Evolutionary conservation across 371 early-diverging fungal genomes (phyloP).

Genomic region (Syncephalastrum monosporum): DNA sequence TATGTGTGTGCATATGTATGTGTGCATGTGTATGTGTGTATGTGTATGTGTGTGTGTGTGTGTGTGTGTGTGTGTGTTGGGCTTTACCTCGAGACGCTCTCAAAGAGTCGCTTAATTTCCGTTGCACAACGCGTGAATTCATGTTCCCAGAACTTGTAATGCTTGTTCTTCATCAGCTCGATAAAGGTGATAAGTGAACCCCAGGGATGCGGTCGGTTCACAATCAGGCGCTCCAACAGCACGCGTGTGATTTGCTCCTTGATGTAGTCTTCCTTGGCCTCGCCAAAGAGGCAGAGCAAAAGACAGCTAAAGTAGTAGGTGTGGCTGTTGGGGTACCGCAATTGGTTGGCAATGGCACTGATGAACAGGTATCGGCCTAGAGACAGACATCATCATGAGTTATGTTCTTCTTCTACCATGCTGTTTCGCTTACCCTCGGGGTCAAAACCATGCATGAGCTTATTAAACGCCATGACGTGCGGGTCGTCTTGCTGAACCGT

Average conservation of each 20-base stretch:
- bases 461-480: too few species aligned
- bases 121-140: conserved; percentile 70
- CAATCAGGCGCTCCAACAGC: conserved; percentile 92
- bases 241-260: conserved; percentile 95
- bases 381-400: neutral
- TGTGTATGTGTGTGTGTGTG: too few species aligned
- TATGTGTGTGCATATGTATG: too few species aligned
- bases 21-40: too few species aligned
- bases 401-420: too few species aligned
- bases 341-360: conserved; percentile 90
- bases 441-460: conserved; percentile 47
- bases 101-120: conserved; percentile 74
- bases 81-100: conserved; percentile 63
- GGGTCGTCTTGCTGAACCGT: too few species aligned
- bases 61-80: too few species aligned
- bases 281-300: conserved; percentile 76
- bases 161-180: conserved; percentile 89
- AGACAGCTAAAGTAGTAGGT: conserved; percentile 87
- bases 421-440: conserved; percentile 63
- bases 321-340: conserved; percentile 96
- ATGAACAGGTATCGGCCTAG: conserved; percentile 81
- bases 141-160: conserved; percentile 78
- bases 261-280: conserved; percentile 47
- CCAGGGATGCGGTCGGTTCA: conserved; percentile 97
- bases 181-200: conserved; percentile 95